A percentile compares a stretch with the other conserved stretches of the same genome.
Evolutionary conservation across 2,329 filamentous ascomycete genomes (phyloP).

Genomic region (Paraphaeosphaeria minitans): DNA sequence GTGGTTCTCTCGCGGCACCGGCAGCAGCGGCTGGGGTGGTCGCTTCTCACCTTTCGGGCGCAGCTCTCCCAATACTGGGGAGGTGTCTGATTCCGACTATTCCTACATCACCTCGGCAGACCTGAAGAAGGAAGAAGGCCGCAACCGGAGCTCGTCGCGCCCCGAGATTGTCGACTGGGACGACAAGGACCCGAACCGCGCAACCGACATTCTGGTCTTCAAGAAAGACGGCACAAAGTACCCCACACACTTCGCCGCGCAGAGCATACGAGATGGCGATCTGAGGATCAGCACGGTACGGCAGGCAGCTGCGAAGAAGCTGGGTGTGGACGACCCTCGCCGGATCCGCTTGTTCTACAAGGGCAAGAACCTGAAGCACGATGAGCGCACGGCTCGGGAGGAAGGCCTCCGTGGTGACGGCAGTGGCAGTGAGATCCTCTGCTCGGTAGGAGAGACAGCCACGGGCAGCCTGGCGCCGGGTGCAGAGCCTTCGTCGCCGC

Average conservation of each 20-base stretch:
- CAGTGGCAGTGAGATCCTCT: constrained; percentile 63
- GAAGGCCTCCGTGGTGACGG: constrained; percentile 65
- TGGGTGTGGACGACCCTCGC: constrained; percentile 63
- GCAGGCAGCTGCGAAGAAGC: constrained; percentile 69
- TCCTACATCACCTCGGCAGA: constrained; percentile 84
- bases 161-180: constrained; percentile 48
- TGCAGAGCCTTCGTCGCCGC: constrained; percentile 39
- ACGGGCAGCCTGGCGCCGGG: constrained; percentile 48
- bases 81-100: constrained; percentile 77
- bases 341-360: constrained; percentile 75
- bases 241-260: constrained; percentile 74
- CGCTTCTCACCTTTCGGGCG: constrained; percentile 58
- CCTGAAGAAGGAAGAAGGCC: constrained; percentile 53
- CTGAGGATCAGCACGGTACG: constrained; percentile 69
- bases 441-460: constrained; percentile 60
- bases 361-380: constrained; percentile 71
- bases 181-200: constrained; percentile 50
- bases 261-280: constrained; percentile 75
- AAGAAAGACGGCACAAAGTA: constrained; percentile 70
- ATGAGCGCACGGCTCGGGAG: constrained; percentile 60
- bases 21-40: constrained; percentile 47
- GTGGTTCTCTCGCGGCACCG: constrained; percentile 53
- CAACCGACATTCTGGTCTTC: constrained; percentile 74
- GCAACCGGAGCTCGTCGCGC: constrained; percentile 26
- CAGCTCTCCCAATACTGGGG: constrained; percentile 49